Evolutionary conservation across 2,329 filamentous ascomycete species (phyloP), one percentile per base, ranked within the genome.

Genomic region (Fusarium oligoseptatum): DNA sequence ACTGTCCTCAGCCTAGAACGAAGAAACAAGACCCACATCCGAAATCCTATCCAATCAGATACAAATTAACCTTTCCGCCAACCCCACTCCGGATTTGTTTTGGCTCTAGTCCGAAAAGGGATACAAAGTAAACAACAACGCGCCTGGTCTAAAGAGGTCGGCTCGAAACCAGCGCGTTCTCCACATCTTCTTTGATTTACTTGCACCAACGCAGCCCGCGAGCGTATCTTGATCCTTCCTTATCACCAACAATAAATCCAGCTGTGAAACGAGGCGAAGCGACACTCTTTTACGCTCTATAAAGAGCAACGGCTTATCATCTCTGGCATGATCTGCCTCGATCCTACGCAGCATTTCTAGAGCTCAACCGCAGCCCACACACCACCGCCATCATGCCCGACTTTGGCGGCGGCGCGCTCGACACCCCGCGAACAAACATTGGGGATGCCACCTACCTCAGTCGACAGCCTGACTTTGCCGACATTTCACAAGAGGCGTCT

Each of bases 401-500:
- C 80, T 88, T 87, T 77, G 88, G 84, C 81, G 88, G 84, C 81
- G 87, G 84, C 81, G 88, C 88, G 80, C 89, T 97, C 84, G 93
- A 97, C 84, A 97, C 95, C 78, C 96, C 96, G 79, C 92, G 93
- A 81, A 97, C 95, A 71, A 93, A 95, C 80, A 84, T 92, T 76
- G 95, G 93, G 80, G 95, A 98, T 88, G 92, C 91, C 83, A 97
- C 95, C 76, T 96, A 92, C 83, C 87, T 97, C 72, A 91, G 85
- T 82, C 87, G 91, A 83, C 84, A 89, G 84, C 85, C 91, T 77
- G 92, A 95, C 80, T 91, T 97, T 80, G 83, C 81, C 69, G 95
- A 97, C 78, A 92, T 96, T 76, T 97, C 95, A 62, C 92, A 95
- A 78, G 95, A 97, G 81, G 92, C 94, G 67, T 97, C 96, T 1